Evolutionary conservation across 805 yeast genomes (phyloP).

Genomic region (Debaryomyces hansenii): DNA sequence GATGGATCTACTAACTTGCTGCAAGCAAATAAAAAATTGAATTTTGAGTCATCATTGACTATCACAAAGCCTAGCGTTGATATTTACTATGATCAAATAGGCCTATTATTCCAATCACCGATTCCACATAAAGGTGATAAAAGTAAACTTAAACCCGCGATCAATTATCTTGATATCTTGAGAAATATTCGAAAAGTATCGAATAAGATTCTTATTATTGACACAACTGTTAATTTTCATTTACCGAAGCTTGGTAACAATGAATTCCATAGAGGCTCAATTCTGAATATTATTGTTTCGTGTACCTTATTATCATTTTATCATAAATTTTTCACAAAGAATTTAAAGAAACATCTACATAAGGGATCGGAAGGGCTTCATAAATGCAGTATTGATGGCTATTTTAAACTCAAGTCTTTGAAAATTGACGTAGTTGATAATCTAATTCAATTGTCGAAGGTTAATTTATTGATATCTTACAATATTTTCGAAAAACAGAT

Average conservation of each 20-base stretch:
- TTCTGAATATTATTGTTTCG: slow-evolving; percentile 25
- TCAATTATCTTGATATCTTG: not conserved
- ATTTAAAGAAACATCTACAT: slow-evolving; percentile 9
- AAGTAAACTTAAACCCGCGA: not conserved
- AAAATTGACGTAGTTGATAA: slow-evolving; percentile 33
- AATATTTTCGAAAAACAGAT: slow-evolving; percentile 21
- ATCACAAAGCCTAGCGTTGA: slow-evolving; percentile 36
- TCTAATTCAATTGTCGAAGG: slow-evolving; percentile 22
- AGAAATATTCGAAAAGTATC: slow-evolving; percentile 18
- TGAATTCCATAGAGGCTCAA: slow-evolving; percentile 24
- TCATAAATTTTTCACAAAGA: slow-evolving; percentile 27
- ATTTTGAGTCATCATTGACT: slow-evolving; percentile 16
- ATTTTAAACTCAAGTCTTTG: slow-evolving; percentile 31
- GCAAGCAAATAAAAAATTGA: slow-evolving; percentile 5
- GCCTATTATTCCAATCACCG: slow-evolving; percentile 10
- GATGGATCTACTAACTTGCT: slow-evolving; percentile 5
- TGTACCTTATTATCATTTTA: slow-evolving; percentile 22
- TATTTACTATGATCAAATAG: slow-evolving; percentile 39
- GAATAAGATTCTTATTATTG: slow-evolving; percentile 29
- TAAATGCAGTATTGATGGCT: slow-evolving; percentile 15
- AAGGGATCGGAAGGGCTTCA: not conserved
- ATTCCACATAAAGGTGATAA: not conserved
- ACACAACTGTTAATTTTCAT: slow-evolving; percentile 27
- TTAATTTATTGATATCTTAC: slow-evolving; percentile 25
- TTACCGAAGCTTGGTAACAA: slow-evolving; percentile 23